Conservation (phyloP, 2,329 filamentous ascomycete genomes). For the Diaporthe nobilis region DNA sequence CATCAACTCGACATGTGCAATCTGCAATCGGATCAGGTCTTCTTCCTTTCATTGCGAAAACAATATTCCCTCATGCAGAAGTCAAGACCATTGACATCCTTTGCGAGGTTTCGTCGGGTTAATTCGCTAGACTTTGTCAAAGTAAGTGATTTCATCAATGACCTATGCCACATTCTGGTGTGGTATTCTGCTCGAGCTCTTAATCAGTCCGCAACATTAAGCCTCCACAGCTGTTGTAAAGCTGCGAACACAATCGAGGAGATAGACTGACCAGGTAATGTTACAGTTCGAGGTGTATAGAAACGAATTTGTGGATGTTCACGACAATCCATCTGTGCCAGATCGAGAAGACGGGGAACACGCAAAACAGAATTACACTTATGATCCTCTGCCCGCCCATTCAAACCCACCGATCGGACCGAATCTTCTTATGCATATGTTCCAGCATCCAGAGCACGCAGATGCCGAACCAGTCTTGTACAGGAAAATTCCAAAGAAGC, state of each 20-base stretch:
- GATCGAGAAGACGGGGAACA: neutral
- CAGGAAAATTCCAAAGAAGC: slow-evolving; percentile 47
- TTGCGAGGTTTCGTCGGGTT: neutral
- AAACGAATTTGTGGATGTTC: slow-evolving; percentile 16
- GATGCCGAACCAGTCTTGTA: slow-evolving; percentile 44
- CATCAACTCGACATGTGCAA: slow-evolving; percentile 44
- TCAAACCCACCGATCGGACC: slow-evolving; percentile 46
- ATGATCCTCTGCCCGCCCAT: slow-evolving; percentile 46
- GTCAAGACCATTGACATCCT: slow-evolving; percentile 40
- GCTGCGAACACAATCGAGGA: too few relatives aligned
- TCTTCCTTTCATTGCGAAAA: slow-evolving; percentile 42
- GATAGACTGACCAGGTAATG: too few relatives aligned
- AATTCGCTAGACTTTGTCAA: slow-evolving; percentile 24
- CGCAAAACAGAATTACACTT: slow-evolving; percentile 43
- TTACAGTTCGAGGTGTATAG: slow-evolving; percentile 29
- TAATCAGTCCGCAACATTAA: neutral
- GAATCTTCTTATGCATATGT: slow-evolving; percentile 47
- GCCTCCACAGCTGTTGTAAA: neutral
- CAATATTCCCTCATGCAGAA: slow-evolving; percentile 37
- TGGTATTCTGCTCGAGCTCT: neutral
- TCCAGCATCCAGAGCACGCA: slow-evolving; percentile 48
- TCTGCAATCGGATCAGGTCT: slow-evolving; percentile 43
- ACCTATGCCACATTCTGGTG: neutral
- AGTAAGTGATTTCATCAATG: neutral
- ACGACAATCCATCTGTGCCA: slow-evolving; percentile 15